Percentiles rank a stretch among this genome's conserved stretches.
These are phyloP conservation scores for Xylaria curta DNA, from an alignment of 495 filamentous ascomycete species.

Conservation along the genomic window DNA sequence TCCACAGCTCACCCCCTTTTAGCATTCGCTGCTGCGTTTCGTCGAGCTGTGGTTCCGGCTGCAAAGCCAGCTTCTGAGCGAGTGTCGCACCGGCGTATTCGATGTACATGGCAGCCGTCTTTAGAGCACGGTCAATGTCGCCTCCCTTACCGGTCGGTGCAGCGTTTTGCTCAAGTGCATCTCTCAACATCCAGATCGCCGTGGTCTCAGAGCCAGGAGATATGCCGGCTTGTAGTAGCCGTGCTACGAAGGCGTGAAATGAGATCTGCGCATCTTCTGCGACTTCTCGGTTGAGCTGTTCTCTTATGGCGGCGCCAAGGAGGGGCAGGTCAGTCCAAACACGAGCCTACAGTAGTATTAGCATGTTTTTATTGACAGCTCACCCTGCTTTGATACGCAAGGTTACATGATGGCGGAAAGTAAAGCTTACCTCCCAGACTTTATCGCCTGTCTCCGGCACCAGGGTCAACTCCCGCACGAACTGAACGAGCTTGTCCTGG, in stretches of 20 bases:
- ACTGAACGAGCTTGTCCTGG: conserved; percentile 33
- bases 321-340: conserved; percentile 36
- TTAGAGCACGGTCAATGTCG: conserved; percentile 22
- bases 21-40: conserved; percentile 25
- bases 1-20: conserved; percentile 31
- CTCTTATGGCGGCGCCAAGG: conserved; percentile 29
- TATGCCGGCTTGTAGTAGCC: conserved; percentile 32
- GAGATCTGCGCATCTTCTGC: conserved; percentile 20
- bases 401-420: not conserved
- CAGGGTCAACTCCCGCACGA: conserved; percentile 34
- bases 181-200: conserved; percentile 37
- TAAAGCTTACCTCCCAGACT: conserved; percentile 33
- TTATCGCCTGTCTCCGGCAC: conserved; percentile 31
- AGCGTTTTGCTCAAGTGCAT: conserved; percentile 30
- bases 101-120: conserved; percentile 36
- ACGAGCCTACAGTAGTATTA: conserved; percentile 18
- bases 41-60: conserved; percentile 29
- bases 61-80: conserved; percentile 27
- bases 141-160: conserved; percentile 1
- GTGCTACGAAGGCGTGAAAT: conserved; percentile 37
- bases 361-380: conserved; percentile 3
- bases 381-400: not conserved
- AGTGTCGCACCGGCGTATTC: conserved; percentile 35
- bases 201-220: conserved; percentile 17
- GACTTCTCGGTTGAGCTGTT: conserved; percentile 25